Conservation (phyloP, 129 eudicot species). For the Flaveria ramosissima region DNA sequence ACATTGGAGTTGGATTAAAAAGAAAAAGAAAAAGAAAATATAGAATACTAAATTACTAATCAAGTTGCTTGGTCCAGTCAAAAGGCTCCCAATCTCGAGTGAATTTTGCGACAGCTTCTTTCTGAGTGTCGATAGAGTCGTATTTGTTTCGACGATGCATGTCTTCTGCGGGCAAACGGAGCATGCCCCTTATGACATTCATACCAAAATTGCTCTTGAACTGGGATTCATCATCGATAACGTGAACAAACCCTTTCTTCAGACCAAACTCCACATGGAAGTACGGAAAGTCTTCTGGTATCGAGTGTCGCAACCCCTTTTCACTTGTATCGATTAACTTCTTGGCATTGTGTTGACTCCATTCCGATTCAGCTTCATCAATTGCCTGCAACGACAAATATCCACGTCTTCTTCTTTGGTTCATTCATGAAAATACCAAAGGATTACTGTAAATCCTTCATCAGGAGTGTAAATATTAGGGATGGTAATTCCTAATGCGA, state of each 20-base stretch:
- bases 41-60: conserved; percentile 31
- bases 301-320: conserved; percentile 73
- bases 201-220: conserved; percentile 76
- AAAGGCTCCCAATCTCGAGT: conserved; percentile 74
- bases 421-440: not conserved
- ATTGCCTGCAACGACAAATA: conserved; percentile 65
- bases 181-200: conserved; percentile 84
- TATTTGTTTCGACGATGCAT: conserved; percentile 73
- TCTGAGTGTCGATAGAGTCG: conserved; percentile 63
- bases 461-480: not conserved
- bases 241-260: conserved; percentile 83
- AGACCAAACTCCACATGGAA: conserved; percentile 92
- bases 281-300: conserved; percentile 88
- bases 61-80: conserved; percentile 95
- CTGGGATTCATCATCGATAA: conserved; percentile 78
- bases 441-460: not conserved
- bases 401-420: not conserved
- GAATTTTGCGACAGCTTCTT: conserved; percentile 64
- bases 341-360: conserved; percentile 96
- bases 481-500: no score
- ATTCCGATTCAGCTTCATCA: conserved; percentile 94
- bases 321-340: conserved; percentile 87
- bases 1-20: not conserved
- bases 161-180: conserved; percentile 71
- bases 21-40: not conserved